Evolutionary conservation across 225 moss, liverwort and hornwort genomes (phyloP), one percentile per base, ranked within the genome.

Genomic region (Physcomitrellopsis africana): DNA sequence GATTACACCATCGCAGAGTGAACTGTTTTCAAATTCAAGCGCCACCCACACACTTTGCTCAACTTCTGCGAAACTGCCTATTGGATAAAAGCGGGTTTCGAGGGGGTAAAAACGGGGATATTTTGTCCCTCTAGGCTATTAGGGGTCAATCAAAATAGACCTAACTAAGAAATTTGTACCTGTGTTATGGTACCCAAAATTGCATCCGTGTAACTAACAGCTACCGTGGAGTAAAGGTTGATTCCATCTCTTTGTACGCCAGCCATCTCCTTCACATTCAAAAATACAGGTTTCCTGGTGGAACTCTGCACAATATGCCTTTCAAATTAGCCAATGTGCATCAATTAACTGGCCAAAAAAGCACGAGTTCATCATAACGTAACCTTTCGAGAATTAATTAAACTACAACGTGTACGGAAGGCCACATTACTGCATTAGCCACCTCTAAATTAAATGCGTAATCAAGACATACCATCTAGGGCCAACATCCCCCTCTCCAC

Each of bases 401-500:
- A 67, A 70, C 13, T 53, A 23, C 22, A 56, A 69, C 45, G 22
- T 60, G 47, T 16, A 60, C n/a, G n/a, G n/a, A n/a, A n/a, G n/a
- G n/a, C n/a, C n/a, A n/a, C n/a, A n/a, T n/a, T n/a, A n/a, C 11
- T 60, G 26, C 48, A 51, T 23, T 19, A 15, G 17, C 70, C 9
- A 52, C 29, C 29, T 44, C 56, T 32, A 57, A 47, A 16, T 32
- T n/a, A 55, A 43, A 24, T 69, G 19, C 61, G 60, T 60, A 45
- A 56, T 44, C 51, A 74, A 14, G 45, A 24, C 81, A 53, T 90
- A 94, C 96, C 97, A 89, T 82, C 94, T 87, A 49, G 93, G 94
- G 24, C 97, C 97, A 44, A 94, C 93, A 84, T 99, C 97, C 70
- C 97, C 97, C 84, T 99, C 94, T 63, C 90, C 94, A 71, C 93